These are phyloP conservation scores for Ilex asprella DNA, from an alignment of 257 asterid species.

Conservation along the genomic window DNA sequence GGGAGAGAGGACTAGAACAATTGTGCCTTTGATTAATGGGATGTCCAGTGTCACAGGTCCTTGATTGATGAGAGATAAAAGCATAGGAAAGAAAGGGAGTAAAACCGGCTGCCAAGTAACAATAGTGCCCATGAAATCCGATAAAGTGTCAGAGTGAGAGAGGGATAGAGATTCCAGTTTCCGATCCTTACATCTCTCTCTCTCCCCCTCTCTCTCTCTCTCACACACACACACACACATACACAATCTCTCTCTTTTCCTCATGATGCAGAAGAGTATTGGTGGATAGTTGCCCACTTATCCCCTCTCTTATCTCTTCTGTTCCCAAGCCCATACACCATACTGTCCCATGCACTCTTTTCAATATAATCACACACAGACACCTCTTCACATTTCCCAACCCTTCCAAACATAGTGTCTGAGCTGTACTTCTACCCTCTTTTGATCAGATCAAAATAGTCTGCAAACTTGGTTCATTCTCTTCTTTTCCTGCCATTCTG, in stretches of 20 bases:
- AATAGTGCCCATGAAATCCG: too few species aligned
- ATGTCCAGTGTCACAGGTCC: too few species aligned
- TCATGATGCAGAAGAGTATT: constrained; percentile 28
- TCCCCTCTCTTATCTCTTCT: constrained; percentile 14
- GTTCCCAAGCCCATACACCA: constrained; percentile 53
- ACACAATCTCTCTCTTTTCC: constrained; percentile 9
- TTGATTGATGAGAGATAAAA: too few species aligned
- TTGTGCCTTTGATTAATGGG: too few species aligned
- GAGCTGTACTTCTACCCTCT: constrained; percentile 14
- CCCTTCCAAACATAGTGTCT: constrained; percentile 13
- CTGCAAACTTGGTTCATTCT: too few species aligned
- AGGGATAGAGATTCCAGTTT: too few species aligned
- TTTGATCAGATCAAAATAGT: background rate
- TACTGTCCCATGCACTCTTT: constrained; percentile 25
- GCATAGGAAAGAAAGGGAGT: too few species aligned
- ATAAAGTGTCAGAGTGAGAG: too few species aligned
- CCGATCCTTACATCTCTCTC: background rate
- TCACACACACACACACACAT: too few species aligned
- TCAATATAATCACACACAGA: constrained; percentile 18
- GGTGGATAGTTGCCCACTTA: constrained; percentile 21
- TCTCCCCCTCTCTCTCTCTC: constrained; percentile 15
- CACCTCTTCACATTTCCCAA: constrained; percentile 37
- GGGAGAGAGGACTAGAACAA: too few species aligned
- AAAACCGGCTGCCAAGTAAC: too few species aligned
- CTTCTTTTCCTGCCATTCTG: background rate